Base-by-base conservation (phyloP, 2,329 filamentous ascomycete genomes). In the Fusarium foetens region DNA sequence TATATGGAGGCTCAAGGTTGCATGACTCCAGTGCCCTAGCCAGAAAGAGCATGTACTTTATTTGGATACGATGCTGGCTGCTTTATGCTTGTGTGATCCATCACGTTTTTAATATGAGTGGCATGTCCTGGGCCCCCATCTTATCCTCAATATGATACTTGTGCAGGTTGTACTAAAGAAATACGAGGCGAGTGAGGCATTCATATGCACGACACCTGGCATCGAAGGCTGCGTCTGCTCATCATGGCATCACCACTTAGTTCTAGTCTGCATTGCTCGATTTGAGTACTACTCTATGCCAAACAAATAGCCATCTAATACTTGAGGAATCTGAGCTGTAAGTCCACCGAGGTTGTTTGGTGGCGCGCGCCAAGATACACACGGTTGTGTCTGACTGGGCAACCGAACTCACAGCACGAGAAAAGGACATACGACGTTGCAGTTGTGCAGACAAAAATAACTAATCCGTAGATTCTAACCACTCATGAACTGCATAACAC, bases 51-150 rank as follows among this genome's bases (percentile, higher is more conserved):
- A 14, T 51, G 29, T 58, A 39, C 66, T 73, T 73, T 61, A 58
- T 72, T 62, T 66, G 52, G 66, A 72, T 66, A 72, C 65, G 69
- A 70, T 63, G 23, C 19, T 39, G 29, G 46, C n/a, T 63, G 16
- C 43, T 59, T 49, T 41, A 41, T 43, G 45, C 39, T n/a, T 53
- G 46, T 62, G 58, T 53, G 43, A 52, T 68, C 21, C 48, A 63
- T 70, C 39, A 70, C 43, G 42, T 64, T 66, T 45, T 53, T 41
- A 31, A 54, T 58, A 13, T 35, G 17, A 43, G 45, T 68, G 65
- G 38, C 25, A 55, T 58, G 58, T 71, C 48, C 63, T 41, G 49
- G 59, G 33, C 53, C 60, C 48, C 52, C 54, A 55, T 38, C 14
- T 29, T 27, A 17, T 53, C 42, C 59, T 59, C 42, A 39, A 43